Evolutionary conservation across 75 land plant species (phyloP), one percentile per base, ranked within the genome.

Genomic region (Gnetum montanum): DNA sequence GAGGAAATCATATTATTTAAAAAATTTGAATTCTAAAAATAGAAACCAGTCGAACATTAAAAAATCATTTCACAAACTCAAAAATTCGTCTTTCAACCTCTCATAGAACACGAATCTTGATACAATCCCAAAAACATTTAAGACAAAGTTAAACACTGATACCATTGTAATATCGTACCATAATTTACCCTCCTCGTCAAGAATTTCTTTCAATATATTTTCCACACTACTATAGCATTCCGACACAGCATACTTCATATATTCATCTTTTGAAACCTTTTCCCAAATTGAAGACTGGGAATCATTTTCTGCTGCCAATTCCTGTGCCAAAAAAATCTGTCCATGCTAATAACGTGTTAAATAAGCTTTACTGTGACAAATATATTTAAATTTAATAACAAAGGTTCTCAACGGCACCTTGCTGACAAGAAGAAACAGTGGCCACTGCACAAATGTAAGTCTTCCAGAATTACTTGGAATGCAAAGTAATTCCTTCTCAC

Each of bases 361-460:
- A 33, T 37, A 3, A 56, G 13, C 43, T 6, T 24, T 57, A 22
- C 59, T 24, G 34, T 53, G 10, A 20, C 1, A 28, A 50, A 30
- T 22, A 53, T 22, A 33, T 41, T 41, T 15, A 41, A 41, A 6
- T 41, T 15, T 15, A 15, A 33, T 4, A 10, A 31, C 4, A 10
- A 10, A 53, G 28, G 37, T 8, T n/a, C 6, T 31, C 31, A 33
- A 10, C 7, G 8, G 26, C 4, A 89, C 98, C 98, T 94, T 94
- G 79, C 84, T 94, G 8, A 86, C 87, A 29, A 94, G 69, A 52
- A 94, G 85, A 58, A 94, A 94, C 26, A 94, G 69, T 12, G 98
- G 98, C 96, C 98, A 94, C 58, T 94, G 96, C 30, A 90, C 81
- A 44, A 90, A 49, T 18, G 70, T 72, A 34, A 85, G 49, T 52